Evolutionary conservation across 2,329 filamentous ascomycete species (phyloP).

Genomic region (Basipetospora chlamydospora): DNA sequence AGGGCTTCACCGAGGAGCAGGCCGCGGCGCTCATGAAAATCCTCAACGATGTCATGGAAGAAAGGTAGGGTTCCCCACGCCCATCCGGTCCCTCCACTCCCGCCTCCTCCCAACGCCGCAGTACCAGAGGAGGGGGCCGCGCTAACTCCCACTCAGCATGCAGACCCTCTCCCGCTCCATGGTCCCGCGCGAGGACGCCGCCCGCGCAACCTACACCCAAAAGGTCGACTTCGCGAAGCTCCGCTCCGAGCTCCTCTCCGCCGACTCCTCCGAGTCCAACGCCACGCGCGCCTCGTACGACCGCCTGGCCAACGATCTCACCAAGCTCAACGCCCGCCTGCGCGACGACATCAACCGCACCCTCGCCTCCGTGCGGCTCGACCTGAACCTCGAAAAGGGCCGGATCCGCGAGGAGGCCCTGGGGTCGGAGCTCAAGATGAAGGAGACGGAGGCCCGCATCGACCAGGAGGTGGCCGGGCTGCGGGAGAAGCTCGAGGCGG

Average conservation of each 20-base stretch:
- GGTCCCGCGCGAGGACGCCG: slow-evolving; percentile 88
- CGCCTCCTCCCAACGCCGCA: not conserved
- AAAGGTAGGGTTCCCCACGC: slow-evolving; percentile 41
- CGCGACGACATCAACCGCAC: slow-evolving; percentile 90
- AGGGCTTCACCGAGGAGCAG: slow-evolving; percentile 93
- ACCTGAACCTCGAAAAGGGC: slow-evolving; percentile 93
- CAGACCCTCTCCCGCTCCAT: slow-evolving; percentile 96
- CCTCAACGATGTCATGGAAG: slow-evolving; percentile 89
- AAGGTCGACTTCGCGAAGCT: slow-evolving; percentile 98
- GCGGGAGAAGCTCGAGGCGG: slow-evolving; percentile 82
- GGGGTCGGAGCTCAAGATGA: slow-evolving; percentile 92
- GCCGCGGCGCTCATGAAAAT: slow-evolving; percentile 98
- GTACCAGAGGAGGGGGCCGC: no score
- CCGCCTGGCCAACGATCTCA: slow-evolving; percentile 82
- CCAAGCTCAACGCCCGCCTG: slow-evolving; percentile 78
- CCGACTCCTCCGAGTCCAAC: slow-evolving; percentile 81
- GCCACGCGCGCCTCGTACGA: slow-evolving; percentile 84
- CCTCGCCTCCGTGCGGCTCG: slow-evolving; percentile 80
- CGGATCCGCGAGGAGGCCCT: slow-evolving; percentile 93
- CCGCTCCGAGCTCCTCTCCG: slow-evolving; percentile 80
- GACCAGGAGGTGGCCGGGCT: slow-evolving; percentile 91
- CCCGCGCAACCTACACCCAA: slow-evolving; percentile 65
- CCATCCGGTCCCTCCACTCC: not conserved
- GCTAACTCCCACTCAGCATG: slow-evolving; percentile 41
- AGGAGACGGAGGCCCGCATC: slow-evolving; percentile 96